Percentiles rank a stretch among this genome's conserved stretches.
Evolutionary conservation across 306 rosid genomes (phyloP).

Genomic region (Begonia peltatifolia): DNA sequence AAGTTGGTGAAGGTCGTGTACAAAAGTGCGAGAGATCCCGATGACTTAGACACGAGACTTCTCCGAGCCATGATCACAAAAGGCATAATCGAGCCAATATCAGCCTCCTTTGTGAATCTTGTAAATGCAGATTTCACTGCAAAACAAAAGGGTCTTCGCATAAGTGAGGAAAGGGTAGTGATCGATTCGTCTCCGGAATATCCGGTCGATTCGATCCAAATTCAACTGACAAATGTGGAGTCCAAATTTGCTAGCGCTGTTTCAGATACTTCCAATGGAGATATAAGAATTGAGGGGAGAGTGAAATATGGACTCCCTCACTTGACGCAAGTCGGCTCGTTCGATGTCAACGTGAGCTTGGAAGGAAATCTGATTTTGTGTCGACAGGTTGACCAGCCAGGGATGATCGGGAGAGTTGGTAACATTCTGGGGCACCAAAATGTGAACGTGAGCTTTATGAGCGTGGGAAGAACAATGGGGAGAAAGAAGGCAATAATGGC

Average conservation of each 20-base stretch:
- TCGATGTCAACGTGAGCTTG: constrained; percentile 71
- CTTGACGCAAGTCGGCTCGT: constrained; percentile 49
- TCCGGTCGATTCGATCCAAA: constrained; percentile 63
- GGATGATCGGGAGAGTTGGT: constrained; percentile 84
- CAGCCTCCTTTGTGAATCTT: constrained; percentile 52
- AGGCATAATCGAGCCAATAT: constrained; percentile 75
- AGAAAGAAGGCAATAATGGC: constrained; percentile 73
- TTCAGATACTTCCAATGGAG: constrained; percentile 23
- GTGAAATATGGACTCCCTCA: constrained; percentile 70
- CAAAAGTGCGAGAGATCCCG: constrained; percentile 45
- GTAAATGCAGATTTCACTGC: constrained; percentile 87
- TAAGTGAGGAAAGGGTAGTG: constrained; percentile 53
- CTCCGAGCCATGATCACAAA: constrained; percentile 87
- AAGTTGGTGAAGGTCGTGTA: constrained; percentile 46
- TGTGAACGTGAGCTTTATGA: constrained; percentile 87
- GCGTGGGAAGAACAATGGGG: constrained; percentile 63
- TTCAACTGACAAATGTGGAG: constrained; percentile 44
- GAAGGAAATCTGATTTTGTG: constrained; percentile 78
- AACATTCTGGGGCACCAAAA: constrained; percentile 49
- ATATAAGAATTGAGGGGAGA: constrained; percentile 66
- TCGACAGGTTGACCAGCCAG: constrained; percentile 78
- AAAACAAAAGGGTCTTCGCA: constrained; percentile 62
- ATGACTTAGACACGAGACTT: constrained; percentile 80
- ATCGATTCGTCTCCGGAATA: constrained; percentile 43
- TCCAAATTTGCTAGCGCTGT: constrained; percentile 67